Base-by-base conservation (phyloP, 2,329 filamentous ascomycete genomes). In the Talaromyces sp. region DNA sequence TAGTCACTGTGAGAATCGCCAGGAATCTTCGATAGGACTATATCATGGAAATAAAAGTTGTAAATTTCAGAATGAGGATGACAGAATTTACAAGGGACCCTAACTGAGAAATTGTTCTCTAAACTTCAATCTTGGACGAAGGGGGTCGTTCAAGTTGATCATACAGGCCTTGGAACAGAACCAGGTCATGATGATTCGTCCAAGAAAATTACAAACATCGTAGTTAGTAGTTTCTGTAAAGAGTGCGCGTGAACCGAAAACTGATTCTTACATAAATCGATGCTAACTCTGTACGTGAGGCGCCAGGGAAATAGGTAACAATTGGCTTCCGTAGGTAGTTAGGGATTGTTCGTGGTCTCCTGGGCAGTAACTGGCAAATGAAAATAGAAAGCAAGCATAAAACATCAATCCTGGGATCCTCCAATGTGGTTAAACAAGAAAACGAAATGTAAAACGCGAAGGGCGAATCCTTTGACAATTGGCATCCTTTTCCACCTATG, bases 231-330 rank as follows among this genome's bases (percentile, higher is more conserved):
- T 54, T 21, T 23, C 31, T 21, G 50, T 6, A 21, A 21, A 2
- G n/a, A 35, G n/a, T 33, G 25, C n/a, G 9, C 9, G n/a, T 21
- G 28, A 33, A 54, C 7, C 23, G 37, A 54, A 54, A 35, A 37
- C n/a, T 54, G 14, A 14, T 54, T 35, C 31, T 54, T 54, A 54
- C 50, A 54, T 23, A 21, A 35, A 54, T 54, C 50, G 28, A 35
- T 35, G 50, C 50, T 54, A 54, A 31, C 50, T 54, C 18, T 54
- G 50, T 54, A 54, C 11, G n/a, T 54, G 37, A 11, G 50, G 31
- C 8, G 50, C 28, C 50, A 11, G 28, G 28, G 31, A n/a, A 33
- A 4, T 3, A 52, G 50, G 50, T 37, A 54, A 54, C 7, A n/a
- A 23, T 7, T n/a, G 31, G 5, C 8, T 54, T 35, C 50, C 31